Percentiles rank a stretch among this genome's conserved stretches.
phyloP scores from a whole-genome alignment of 2,329 filamentous ascomycete species.

The Microdochium paspali region DNA sequence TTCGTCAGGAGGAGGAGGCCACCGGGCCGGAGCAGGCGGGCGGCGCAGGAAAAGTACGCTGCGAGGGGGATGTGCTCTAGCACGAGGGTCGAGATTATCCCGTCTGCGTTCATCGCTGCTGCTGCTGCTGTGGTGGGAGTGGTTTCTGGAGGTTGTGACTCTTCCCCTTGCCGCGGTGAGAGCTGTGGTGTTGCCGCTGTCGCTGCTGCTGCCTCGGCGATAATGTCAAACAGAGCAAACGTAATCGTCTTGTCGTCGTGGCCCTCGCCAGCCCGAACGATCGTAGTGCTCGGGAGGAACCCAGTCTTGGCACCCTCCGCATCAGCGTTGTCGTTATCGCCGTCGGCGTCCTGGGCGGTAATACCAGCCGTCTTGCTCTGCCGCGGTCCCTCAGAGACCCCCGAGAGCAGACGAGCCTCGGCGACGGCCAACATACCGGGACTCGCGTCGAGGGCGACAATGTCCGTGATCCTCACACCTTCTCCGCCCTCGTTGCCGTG shows the following conservation, averaged over 20 bases:
- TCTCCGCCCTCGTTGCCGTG: constrained; percentile 15
- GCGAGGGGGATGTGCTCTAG: constrained; percentile 51
- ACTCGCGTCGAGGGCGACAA: constrained; percentile 48
- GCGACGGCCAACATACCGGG: constrained; percentile 48
- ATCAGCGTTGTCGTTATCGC: too few relatives aligned
- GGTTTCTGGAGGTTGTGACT: not conserved
- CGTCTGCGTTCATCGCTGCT: constrained; percentile 19
- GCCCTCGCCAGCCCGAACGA: constrained; percentile 17
- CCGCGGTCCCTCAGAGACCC: too few relatives aligned
- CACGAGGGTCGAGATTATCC: constrained; percentile 51
- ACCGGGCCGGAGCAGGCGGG: constrained; percentile 31
- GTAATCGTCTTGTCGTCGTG: too few relatives aligned
- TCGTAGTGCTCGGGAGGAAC: constrained; percentile 27
- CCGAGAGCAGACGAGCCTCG: constrained; percentile 18
- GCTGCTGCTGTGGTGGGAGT: not conserved
- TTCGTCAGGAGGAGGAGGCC: constrained; percentile 53
- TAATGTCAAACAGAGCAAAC: too few relatives aligned
- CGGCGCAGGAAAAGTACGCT: constrained; percentile 36
- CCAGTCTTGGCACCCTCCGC: too few relatives aligned
- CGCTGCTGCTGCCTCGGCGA: constrained; percentile 3
- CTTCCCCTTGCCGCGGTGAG: not conserved
- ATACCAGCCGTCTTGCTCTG: too few relatives aligned
- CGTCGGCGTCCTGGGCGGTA: too few relatives aligned
- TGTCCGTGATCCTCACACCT: not conserved
- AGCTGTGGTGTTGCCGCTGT: constrained; percentile 3